Evolutionary conservation across 2,329 filamentous ascomycete species (phyloP), one percentile per base, ranked within the genome.

Genomic region (Colletotrichum ledebouriae): DNA sequence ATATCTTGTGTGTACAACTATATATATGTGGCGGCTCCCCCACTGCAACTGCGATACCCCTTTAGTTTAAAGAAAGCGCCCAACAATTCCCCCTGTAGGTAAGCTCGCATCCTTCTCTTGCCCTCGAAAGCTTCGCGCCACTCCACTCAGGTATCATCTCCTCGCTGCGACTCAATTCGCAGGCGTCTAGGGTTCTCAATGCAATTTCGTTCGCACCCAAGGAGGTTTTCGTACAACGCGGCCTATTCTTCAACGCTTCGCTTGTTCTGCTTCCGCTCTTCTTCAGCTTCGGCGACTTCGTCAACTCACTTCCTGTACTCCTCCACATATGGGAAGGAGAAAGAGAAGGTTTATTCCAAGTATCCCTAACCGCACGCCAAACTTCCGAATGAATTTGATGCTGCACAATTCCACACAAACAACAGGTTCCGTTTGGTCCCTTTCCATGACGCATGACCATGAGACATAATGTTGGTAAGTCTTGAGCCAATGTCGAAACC

Each of bases 351-450:
- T 69, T 69, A 69, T 69, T 69, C 67, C 67, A 67, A 69, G 22
- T 61, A 63, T 34, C 63, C 63, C 42, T 49, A 67, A 58, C 67
- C 67, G 41, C 67, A 63, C 67, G 67, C 67, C 67, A 22, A 69
- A 69, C 63, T 56, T 67, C 57, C 67, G 57, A 69, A 69, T 59
- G 66, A 69, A 69, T 56, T 56, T 66, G 66, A 69, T 69, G 61
- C 61, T 66, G 66, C 62, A 56, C 44, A 60, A 66, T 37, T 52
- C 55, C 61, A 56, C 50, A 52, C 49, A 55, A 56, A 59, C 66
- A 39, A 59, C 56, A 66, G 61, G 41, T 69, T 41, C 34, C 49
- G 34, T 37, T 41, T 44, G 17, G 34, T 17, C 34, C 49, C 49
- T 47, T 50, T 29, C 55, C 25, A 34, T 37, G 41, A 50, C 34